phyloP scores from a whole-genome alignment of 176 grass and related monocot genomes.

The Bonia amplexicaulis region DNA sequence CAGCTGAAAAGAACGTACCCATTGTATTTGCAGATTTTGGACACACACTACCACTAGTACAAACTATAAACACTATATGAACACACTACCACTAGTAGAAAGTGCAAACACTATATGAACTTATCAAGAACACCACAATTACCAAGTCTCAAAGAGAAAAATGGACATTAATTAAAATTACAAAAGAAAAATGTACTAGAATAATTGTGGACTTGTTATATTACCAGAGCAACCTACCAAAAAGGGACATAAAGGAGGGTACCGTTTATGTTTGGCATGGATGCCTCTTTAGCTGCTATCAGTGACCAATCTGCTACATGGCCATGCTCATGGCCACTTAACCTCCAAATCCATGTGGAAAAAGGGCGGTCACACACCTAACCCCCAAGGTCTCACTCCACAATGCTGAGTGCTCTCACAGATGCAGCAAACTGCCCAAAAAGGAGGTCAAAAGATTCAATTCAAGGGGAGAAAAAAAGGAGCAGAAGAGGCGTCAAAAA shows the following conservation, averaged over 20 bases:
- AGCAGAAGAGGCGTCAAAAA: not conserved
- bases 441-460: slow-evolving; percentile 25
- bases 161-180: not conserved
- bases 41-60: not conserved
- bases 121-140: not conserved
- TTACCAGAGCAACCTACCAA: slow-evolving; percentile 8
- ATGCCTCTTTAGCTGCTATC: not conserved
- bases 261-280: not conserved
- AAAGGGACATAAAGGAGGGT: slow-evolving; percentile 9
- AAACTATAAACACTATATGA: not conserved
- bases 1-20: too few relatives aligned
- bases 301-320: slow-evolving; percentile 20
- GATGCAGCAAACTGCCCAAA: not conserved
- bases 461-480: not conserved
- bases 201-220: slow-evolving; percentile 19
- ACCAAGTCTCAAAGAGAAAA: not conserved
- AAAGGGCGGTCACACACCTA: not conserved
- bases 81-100: not conserved
- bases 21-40: not conserved
- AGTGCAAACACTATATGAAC: not conserved
- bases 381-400: not conserved
- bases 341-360: slow-evolving; percentile 16
- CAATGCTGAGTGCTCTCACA: not conserved
- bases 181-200: not conserved
- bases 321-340: slow-evolving; percentile 29